These are phyloP conservation scores for Vicia sativa DNA, from an alignment of 306 rosid species.

Conservation along the genomic window DNA sequence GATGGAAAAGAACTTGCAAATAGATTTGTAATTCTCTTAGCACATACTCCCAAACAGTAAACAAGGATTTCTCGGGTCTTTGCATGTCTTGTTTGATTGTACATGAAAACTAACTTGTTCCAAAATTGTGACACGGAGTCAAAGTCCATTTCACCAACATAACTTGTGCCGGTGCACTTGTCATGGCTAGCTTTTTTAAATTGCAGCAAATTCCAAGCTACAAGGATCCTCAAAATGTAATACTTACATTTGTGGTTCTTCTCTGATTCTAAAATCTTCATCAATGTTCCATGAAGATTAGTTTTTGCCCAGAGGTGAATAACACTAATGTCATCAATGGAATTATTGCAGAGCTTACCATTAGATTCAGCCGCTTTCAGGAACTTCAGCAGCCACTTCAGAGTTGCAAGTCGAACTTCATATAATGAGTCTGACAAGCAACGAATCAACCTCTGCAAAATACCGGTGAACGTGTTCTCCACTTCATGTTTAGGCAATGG, in stretches of 20 bases:
- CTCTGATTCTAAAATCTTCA: conserved; percentile 65
- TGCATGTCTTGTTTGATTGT: conserved; percentile 67
- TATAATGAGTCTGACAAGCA: conserved; percentile 76
- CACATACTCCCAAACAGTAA: conserved; percentile 76
- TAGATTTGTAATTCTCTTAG: conserved; percentile 59
- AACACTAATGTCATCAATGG: conserved; percentile 48
- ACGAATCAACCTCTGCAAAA: conserved; percentile 65
- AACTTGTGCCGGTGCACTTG: conserved; percentile 51
- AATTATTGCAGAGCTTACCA: conserved; percentile 47
- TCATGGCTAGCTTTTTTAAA: conserved; percentile 52
- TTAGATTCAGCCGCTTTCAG: conserved; percentile 63
- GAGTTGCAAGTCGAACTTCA: conserved; percentile 89
- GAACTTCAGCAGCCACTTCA: conserved; percentile 87
- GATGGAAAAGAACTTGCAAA: conserved; percentile 52
- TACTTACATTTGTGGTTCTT: conserved; percentile 70
- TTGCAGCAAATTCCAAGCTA: conserved; percentile 78
- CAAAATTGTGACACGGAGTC: conserved; percentile 66
- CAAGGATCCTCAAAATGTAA: conserved; percentile 75
- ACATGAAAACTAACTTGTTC: conserved; percentile 69
- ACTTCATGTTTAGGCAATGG: conserved; percentile 46
- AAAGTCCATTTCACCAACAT: conserved; percentile 73
- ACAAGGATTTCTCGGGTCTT: conserved; percentile 75
- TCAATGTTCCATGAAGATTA: conserved; percentile 65
- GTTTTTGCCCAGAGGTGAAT: conserved; percentile 64
- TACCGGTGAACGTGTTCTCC: conserved; percentile 54